Conservation (phyloP, 495 filamentous ascomycete genomes). For the Lasiosphaeria miniovina region DNA sequence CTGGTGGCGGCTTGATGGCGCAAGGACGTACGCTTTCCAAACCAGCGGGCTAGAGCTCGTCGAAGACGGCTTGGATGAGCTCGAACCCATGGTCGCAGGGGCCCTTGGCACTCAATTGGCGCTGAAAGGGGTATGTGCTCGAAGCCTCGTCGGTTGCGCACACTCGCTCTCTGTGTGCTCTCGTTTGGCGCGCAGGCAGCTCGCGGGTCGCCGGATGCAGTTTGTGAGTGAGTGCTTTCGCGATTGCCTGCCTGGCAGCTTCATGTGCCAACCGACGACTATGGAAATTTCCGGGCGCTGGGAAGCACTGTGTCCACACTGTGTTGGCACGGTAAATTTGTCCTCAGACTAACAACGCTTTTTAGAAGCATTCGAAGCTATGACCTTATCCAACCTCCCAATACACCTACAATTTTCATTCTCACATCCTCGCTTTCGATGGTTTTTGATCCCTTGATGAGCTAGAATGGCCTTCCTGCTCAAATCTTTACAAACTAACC, state of each 20-base stretch:
- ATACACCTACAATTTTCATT: neutral
- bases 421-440: neutral
- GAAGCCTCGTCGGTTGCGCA: neutral
- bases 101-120: neutral
- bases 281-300: neutral
- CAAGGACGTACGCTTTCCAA: slow-evolving; percentile 45
- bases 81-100: slow-evolving; percentile 42
- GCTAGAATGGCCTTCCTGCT: no score
- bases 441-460: neutral
- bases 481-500: no score
- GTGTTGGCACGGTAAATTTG: neutral
- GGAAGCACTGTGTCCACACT: neutral
- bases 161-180: neutral
- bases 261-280: neutral
- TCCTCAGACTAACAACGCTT: neutral
- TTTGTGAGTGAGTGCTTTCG: neutral
- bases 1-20: neutral
- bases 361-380: neutral
- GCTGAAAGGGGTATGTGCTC: slow-evolving; percentile 1
- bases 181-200: neutral
- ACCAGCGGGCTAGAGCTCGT: slow-evolving; percentile 38
- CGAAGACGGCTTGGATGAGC: slow-evolving; percentile 42
- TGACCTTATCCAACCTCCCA: neutral
- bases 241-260: neutral
- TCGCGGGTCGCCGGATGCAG: neutral